phyloP scores from a whole-genome alignment of 2,329 filamentous ascomycete genomes.

The Penicillium sp. region DNA sequence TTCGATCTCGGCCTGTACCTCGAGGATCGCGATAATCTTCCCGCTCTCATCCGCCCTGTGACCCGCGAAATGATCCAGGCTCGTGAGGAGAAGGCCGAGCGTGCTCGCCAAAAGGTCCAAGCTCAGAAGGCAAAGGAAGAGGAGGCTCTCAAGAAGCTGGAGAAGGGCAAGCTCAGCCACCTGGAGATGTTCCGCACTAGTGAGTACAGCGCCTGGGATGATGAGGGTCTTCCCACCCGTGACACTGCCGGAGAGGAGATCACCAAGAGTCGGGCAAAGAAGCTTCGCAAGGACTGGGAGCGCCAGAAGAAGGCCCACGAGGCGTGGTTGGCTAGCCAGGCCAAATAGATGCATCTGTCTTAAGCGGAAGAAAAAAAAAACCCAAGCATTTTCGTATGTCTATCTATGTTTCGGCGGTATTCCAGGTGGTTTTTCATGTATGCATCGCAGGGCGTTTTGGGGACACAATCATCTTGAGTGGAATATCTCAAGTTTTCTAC shows the following conservation, averaged over 20 bases:
- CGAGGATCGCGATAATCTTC: constrained; percentile 71
- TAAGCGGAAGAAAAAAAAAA: not conserved
- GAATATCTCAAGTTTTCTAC: not conserved
- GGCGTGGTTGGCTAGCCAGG: constrained; percentile 25
- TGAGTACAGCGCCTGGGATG: constrained; percentile 78
- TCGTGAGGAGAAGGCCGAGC: constrained; percentile 55
- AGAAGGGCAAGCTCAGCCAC: constrained; percentile 59
- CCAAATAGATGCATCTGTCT: constrained; percentile 15
- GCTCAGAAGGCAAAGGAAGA: constrained; percentile 59
- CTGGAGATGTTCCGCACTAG: constrained; percentile 58
- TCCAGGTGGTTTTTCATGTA: constrained; percentile 5
- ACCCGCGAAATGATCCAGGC: constrained; percentile 58
- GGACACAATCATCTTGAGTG: not conserved
- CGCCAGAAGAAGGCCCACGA: constrained; percentile 70
- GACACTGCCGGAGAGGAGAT: constrained; percentile 76
- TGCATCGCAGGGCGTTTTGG: constrained; percentile 23
- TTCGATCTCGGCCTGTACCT: constrained; percentile 83
- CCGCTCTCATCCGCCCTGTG: constrained; percentile 70
- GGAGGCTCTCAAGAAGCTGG: constrained; percentile 52
- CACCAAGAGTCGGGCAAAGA: constrained; percentile 76
- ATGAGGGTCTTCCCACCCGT: constrained; percentile 74
- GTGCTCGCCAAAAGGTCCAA: constrained; percentile 45
- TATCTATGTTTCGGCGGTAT: not conserved
- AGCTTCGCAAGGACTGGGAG: constrained; percentile 85
- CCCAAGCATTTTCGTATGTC: constrained; percentile 1